Conservation (phyloP, 148 eudicot genomes). For the Rhododendron vialii region DNA sequence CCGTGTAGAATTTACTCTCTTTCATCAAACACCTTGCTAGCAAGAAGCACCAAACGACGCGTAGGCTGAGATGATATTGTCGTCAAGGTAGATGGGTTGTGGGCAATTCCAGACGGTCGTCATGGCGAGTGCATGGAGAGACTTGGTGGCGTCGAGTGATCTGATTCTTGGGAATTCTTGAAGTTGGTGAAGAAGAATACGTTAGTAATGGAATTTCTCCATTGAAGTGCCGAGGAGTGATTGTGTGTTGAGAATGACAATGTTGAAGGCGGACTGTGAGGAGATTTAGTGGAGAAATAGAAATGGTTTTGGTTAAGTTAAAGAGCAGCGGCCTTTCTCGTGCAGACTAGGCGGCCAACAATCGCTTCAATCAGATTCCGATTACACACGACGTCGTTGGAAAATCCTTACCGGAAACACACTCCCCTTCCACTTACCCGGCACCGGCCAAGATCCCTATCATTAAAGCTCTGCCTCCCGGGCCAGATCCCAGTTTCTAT, state of each 20-base stretch:
- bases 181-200: slow-evolving; percentile 22
- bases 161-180: slow-evolving; percentile 27
- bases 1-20: no score
- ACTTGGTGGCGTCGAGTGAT: slow-evolving; percentile 35
- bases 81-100: slow-evolving; percentile 46
- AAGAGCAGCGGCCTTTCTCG: no score
- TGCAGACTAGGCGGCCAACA: background rate
- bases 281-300: no score
- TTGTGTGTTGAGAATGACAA: background rate
- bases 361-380: no score
- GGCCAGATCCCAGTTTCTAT: no score
- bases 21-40: slow-evolving; percentile 60
- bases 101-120: slow-evolving; percentile 38
- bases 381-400: no score
- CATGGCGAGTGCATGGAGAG: slow-evolving; percentile 50
- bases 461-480: no score
- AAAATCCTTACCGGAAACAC: no score
- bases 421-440: no score
- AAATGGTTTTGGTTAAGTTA: no score
- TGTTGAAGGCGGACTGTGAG: no score
- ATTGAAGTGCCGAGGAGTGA: slow-evolving; percentile 6
- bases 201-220: slow-evolving; percentile 24
- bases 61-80: slow-evolving; percentile 45
- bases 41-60: slow-evolving; percentile 17
- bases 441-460: no score